phyloP scores from a whole-genome alignment of 345 rosid genomes.

The Melastoma malabathricum region DNA sequence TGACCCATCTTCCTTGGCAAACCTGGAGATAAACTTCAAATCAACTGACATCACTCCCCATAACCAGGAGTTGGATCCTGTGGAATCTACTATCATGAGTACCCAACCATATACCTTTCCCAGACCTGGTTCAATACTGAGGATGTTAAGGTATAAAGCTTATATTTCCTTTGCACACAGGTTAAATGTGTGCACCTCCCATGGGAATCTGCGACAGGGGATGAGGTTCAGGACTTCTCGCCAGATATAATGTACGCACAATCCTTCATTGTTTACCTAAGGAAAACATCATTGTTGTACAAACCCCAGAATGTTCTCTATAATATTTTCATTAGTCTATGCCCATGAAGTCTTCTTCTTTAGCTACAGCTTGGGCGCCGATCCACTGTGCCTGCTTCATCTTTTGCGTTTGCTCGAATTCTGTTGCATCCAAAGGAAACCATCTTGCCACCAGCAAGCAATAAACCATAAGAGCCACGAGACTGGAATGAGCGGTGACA shows the following conservation, averaged over 20 bases:
- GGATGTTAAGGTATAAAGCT: not conserved
- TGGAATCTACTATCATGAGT: constrained; percentile 8
- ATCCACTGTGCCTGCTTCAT: constrained; percentile 61
- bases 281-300: too few species aligned
- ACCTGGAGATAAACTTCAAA: constrained; percentile 61
- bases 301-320: too few species aligned
- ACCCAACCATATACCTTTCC: too few species aligned
- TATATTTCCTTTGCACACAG: constrained; percentile 15
- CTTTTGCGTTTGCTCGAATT: constrained; percentile 42
- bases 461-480: not conserved
- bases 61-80: constrained; percentile 9
- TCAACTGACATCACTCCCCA: constrained; percentile 25
- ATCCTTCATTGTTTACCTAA: not conserved
- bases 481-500: constrained; percentile 1
- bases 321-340: not conserved
- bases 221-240: constrained; percentile 23
- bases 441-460: not conserved
- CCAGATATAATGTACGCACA: constrained; percentile 60
- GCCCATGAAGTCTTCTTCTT: not conserved
- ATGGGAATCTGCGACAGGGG: constrained; percentile 63
- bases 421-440: constrained; percentile 26
- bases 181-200: constrained; percentile 63
- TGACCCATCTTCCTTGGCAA: constrained; percentile 55
- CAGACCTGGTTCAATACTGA: not conserved
- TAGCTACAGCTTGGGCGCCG: constrained; percentile 60